Evolutionary conservation across 176 grass and related monocot species (phyloP).

Genomic region (Oryza officinalis): DNA sequence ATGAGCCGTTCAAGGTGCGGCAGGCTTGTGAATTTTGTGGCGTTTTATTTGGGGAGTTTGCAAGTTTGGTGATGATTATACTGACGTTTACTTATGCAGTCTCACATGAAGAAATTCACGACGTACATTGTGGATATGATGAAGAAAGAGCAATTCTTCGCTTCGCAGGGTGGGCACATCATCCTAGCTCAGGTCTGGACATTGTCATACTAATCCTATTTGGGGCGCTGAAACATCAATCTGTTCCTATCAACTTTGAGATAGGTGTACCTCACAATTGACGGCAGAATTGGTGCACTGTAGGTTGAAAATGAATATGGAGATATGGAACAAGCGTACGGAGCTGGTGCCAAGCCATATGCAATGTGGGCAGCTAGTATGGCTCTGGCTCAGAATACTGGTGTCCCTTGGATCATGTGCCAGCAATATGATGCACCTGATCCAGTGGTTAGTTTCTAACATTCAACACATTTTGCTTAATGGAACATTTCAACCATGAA

Average conservation of each 20-base stretch:
- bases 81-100: constrained; percentile 40
- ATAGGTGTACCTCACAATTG: background rate
- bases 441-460: constrained; percentile 61
- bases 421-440: constrained; percentile 85
- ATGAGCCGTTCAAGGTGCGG: constrained; percentile 80
- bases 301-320: constrained; percentile 98
- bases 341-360: constrained; percentile 71
- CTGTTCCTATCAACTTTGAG: background rate
- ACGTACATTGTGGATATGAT: constrained; percentile 88
- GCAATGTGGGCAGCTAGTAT: constrained; percentile 90
- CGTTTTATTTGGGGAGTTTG: background rate
- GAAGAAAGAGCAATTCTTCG: constrained; percentile 82
- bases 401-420: constrained; percentile 97
- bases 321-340: constrained; percentile 50
- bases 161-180: constrained; percentile 90
- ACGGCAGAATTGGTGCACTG: background rate
- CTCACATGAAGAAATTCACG: constrained; percentile 80
- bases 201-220: background rate
- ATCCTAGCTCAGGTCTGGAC: constrained; percentile 77
- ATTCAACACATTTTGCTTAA: background rate
- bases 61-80: constrained; percentile 1
- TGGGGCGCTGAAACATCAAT: background rate
- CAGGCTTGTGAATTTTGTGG: background rate
- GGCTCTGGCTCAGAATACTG: constrained; percentile 79
- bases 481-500: background rate